Conservation (phyloP, 805 yeast species). For the Kregervanrija fluxuum region DNA sequence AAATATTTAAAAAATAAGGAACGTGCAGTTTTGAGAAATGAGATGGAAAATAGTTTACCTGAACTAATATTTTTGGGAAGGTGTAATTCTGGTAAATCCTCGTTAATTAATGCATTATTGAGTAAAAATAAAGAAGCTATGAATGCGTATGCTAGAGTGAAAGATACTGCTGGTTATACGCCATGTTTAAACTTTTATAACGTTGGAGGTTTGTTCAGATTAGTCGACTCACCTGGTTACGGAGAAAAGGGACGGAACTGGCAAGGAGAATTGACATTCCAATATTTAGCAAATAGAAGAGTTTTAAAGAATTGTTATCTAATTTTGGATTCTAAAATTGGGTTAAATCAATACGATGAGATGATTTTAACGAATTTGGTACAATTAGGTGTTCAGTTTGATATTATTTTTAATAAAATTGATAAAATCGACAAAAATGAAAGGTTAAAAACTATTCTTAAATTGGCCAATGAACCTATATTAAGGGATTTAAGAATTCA, state of each 20-base stretch:
- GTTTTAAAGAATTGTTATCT: conserved; percentile 53
- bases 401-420: conserved; percentile 68
- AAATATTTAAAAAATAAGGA: conserved; percentile 20
- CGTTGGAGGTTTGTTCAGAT: conserved; percentile 51
- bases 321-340: conserved; percentile 53
- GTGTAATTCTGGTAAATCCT: conserved; percentile 83
- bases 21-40: conserved; percentile 12
- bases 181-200: conserved; percentile 67
- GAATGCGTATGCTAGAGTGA: conserved; percentile 36
- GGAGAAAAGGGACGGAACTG: conserved; percentile 58
- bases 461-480: conserved; percentile 28
- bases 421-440: conserved; percentile 41
- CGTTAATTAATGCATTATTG: conserved; percentile 58
- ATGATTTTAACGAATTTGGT: conserved; percentile 43
- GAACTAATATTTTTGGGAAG: conserved; percentile 72
- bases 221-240: conserved; percentile 89
- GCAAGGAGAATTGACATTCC: conserved; percentile 66
- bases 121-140: conserved; percentile 27
- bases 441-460: conserved; percentile 31
- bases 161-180: conserved; percentile 34
- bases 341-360: conserved; percentile 52
- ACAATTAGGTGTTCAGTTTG: conserved; percentile 57
- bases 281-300: conserved; percentile 50
- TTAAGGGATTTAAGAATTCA: conserved; percentile 35
- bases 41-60: conserved; percentile 43